Evolutionary conservation across 805 yeast species (phyloP).

Genomic region (Sungouiozyma ichnusensis): DNA sequence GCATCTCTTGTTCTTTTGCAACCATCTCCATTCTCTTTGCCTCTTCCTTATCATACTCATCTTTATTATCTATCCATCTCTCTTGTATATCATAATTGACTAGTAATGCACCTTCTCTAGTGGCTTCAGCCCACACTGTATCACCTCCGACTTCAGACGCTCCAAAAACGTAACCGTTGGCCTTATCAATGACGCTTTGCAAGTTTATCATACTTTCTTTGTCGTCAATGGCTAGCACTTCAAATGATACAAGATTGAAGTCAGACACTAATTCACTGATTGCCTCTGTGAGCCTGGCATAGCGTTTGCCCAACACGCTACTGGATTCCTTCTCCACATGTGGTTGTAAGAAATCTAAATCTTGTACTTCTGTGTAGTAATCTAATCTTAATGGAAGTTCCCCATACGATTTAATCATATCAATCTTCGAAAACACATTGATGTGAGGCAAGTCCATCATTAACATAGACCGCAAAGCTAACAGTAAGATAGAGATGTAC

Average conservation of each 20-base stretch:
- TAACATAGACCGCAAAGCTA: conserved; percentile 84
- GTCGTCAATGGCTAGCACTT: conserved; percentile 84
- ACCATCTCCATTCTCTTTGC: conserved; percentile 35
- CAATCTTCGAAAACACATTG: conserved; percentile 88
- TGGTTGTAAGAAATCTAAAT: conserved; percentile 58
- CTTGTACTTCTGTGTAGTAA: conserved; percentile 88
- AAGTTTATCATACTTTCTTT: conserved; percentile 83
- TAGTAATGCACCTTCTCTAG: conserved; percentile 60
- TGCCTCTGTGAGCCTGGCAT: conserved; percentile 57
- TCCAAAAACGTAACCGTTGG: conserved; percentile 90
- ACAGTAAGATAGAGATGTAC: conserved; percentile 68
- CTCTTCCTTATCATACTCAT: conserved; percentile 58
- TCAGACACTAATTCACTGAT: conserved; percentile 81
- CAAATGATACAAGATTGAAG: conserved; percentile 77
- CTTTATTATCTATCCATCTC: conserved; percentile 86
- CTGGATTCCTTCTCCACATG: conserved; percentile 55
- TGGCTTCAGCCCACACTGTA: conserved; percentile 92
- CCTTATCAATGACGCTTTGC: conserved; percentile 70
- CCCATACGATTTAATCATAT: conserved; percentile 66
- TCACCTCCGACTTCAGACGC: conserved; percentile 95
- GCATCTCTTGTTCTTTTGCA: conserved; percentile 32
- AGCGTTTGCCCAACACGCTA: conserved; percentile 49
- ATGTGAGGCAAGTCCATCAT: conserved; percentile 89
- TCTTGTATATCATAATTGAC: conserved; percentile 70
- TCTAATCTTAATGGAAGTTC: conserved; percentile 72